Evolutionary conservation across 2,329 filamentous ascomycete genomes (phyloP), one percentile per base, ranked within the genome.

Genomic region (Sporothrix protearum): DNA sequence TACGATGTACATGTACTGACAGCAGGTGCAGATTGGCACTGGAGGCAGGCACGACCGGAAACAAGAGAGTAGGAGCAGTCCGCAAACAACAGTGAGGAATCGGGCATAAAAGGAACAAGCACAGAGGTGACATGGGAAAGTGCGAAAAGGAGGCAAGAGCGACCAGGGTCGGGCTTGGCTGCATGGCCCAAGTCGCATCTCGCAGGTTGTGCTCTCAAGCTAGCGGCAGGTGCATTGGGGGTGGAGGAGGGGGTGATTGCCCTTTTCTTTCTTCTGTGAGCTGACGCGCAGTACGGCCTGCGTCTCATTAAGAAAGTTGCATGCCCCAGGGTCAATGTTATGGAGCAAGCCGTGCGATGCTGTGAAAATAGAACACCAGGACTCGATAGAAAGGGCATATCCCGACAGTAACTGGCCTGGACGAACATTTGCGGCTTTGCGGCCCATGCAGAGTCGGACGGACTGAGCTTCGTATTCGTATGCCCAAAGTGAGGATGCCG

Each of bases 181-280:
- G 69, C 69, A 63, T 63, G 53, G 68, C 30, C 69, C 59, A 70
- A 63, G 57, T 53, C 57, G 57, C 45, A 70, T 70, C 69, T 70
- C 69, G 69, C 57, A 42, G 57, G 57, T 55, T 53, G 45, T 70
- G 57, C 33, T 42, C 30, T n/a, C 42, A 42, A 59, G 36, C 68
- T 69, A 49, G 68, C 53, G 51, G 36, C 68, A 69, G 68, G 51
- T 22, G 66, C 67, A 57, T 59, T 33, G 33, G 53, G 51, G 39
- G 68, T 69, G 53, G 55, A 51, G 68, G 39, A 49, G 68, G 16
- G 33, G 53, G 16, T 25, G 64, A 51, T 36, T 51, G 64, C 42
- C 64, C 45, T 67, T 67, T 49, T 33, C 33, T 19, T 39, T 63
- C 68, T 39, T 63, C 68, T 63, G 68, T 61, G 68, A 70, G 67